phyloP scores from a whole-genome alignment of 2,329 filamentous ascomycete species.

The Fonsecaea nubica region DNA sequence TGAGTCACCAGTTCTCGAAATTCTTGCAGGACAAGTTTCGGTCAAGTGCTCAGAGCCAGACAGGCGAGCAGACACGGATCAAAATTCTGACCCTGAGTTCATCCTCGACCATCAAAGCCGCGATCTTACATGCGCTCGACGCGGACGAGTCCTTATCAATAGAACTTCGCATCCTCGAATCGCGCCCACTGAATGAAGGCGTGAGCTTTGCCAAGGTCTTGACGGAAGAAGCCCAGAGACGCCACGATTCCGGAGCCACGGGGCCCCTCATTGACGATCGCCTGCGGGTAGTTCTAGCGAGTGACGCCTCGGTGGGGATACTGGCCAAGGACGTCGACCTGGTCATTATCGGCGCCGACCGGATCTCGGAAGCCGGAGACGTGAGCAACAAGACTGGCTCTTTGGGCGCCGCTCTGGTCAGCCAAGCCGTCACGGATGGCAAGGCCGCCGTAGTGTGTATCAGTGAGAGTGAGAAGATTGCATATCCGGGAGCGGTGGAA shows the following conservation, averaged over 20 bases:
- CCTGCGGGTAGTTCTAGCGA: constrained; percentile 60
- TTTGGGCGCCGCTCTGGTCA: constrained; percentile 63
- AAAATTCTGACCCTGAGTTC: constrained; percentile 67
- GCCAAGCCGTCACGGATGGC: constrained; percentile 51
- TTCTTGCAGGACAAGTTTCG: constrained; percentile 24
- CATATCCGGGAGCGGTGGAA: constrained; percentile 52
- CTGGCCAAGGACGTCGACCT: constrained; percentile 26
- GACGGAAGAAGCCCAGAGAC: constrained; percentile 41
- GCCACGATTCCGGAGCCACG: constrained; percentile 36
- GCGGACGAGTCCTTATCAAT: constrained; percentile 48
- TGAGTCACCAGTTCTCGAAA: constrained; percentile 30
- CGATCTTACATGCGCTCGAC: constrained; percentile 50
- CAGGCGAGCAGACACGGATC: constrained; percentile 41
- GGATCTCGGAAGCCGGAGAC: constrained; percentile 63
- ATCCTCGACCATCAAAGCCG: constrained; percentile 64
- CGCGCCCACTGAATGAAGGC: constrained; percentile 70
- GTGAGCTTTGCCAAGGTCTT: constrained; percentile 61
- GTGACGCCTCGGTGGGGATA: constrained; percentile 45
- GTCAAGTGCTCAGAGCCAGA: neutral
- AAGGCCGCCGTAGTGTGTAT: constrained; percentile 60
- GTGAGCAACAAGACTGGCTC: constrained; percentile 73
- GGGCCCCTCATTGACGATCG: constrained; percentile 56
- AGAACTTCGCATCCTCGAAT: constrained; percentile 67
- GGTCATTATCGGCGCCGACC: constrained; percentile 69
- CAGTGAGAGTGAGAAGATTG: constrained; percentile 68